Percentiles rank a stretch among this genome's conserved stretches.
phyloP scores from a whole-genome alignment of 2,329 filamentous ascomycete species.

The Biscogniauxia sp. region DNA sequence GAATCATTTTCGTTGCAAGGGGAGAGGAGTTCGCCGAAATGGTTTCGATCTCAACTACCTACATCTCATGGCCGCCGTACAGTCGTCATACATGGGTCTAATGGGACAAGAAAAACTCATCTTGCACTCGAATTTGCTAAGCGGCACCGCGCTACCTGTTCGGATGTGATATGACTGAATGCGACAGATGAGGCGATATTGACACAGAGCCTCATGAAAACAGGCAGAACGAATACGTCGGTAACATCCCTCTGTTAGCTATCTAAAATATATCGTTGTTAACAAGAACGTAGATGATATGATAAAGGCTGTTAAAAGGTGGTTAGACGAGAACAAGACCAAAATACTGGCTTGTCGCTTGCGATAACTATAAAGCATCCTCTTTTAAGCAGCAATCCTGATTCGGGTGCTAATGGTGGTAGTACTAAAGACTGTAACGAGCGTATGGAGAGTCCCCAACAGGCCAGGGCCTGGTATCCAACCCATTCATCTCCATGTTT shows the following conservation, averaged over 20 bases:
- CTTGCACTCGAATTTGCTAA: constrained; percentile 16
- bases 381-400: constrained; percentile 17
- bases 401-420: too few relatives aligned
- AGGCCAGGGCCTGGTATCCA: too few relatives aligned
- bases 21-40: constrained; percentile 31
- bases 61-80: constrained; percentile 23
- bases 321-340: constrained; percentile 36
- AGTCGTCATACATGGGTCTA: constrained; percentile 16
- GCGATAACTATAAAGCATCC: constrained; percentile 43
- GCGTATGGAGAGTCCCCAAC: too few relatives aligned
- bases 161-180: constrained; percentile 18
- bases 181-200: constrained; percentile 14
- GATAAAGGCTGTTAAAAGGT: constrained; percentile 34
- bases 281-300: constrained; percentile 22
- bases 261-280: neutral
- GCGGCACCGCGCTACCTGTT: constrained; percentile 12
- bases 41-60: constrained; percentile 22
- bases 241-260: constrained; percentile 13
- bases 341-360: constrained; percentile 39
- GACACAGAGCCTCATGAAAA: constrained; percentile 14
- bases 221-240: constrained; percentile 15
- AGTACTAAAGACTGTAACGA: too few relatives aligned
- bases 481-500: too few relatives aligned
- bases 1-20: constrained; percentile 32
- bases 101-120: constrained; percentile 22